A percentile compares a stretch with the other conserved stretches of the same genome.
Conservation (phyloP, 1,284 basidiomycete species). For the Papiliotrema laurentii region DNA sequence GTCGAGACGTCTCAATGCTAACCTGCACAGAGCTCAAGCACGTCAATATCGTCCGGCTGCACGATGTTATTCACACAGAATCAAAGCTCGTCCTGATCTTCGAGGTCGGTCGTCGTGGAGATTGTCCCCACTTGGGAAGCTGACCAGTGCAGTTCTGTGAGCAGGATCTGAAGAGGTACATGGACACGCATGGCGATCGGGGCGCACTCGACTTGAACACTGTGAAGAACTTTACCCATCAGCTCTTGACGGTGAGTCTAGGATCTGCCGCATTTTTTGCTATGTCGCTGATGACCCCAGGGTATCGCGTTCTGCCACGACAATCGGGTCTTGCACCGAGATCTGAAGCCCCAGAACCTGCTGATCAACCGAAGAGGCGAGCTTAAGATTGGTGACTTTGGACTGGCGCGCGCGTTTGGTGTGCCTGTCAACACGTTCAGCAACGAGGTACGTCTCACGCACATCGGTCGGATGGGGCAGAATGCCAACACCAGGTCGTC, state of each 20-base stretch:
- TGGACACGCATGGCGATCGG: slow-evolving; percentile 76
- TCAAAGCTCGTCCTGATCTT: slow-evolving; percentile 96
- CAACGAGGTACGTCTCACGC: slow-evolving; percentile 67
- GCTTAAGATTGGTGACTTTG: slow-evolving; percentile 92
- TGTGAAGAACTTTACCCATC: slow-evolving; percentile 60
- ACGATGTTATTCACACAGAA: slow-evolving; percentile 96
- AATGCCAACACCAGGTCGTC: slow-evolving; percentile 65
- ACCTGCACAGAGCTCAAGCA: slow-evolving; percentile 70
- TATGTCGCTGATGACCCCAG: slow-evolving; percentile 53
- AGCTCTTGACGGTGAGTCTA: slow-evolving; percentile 38
- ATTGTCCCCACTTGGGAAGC: neutral
- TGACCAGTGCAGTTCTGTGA: slow-evolving; percentile 39
- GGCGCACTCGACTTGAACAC: slow-evolving; percentile 65
- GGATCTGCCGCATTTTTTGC: slow-evolving; percentile 71
- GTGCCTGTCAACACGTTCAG: slow-evolving; percentile 97
- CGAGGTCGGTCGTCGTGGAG: slow-evolving; percentile 56
- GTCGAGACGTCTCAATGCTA: neutral
- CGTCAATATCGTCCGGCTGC: slow-evolving; percentile 88
- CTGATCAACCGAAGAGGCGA: slow-evolving; percentile 87
- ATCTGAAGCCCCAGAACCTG: slow-evolving; percentile 96
- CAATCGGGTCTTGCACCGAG: slow-evolving; percentile 92
- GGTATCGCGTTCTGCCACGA: slow-evolving; percentile 94
- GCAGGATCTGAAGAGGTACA: slow-evolving; percentile 87
- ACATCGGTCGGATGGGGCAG: neutral
- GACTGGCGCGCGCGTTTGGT: slow-evolving; percentile 92